Evolutionary conservation across 192 early-diverging fungal genomes (phyloP).

Genomic region (Backusella australiensis): DNA sequence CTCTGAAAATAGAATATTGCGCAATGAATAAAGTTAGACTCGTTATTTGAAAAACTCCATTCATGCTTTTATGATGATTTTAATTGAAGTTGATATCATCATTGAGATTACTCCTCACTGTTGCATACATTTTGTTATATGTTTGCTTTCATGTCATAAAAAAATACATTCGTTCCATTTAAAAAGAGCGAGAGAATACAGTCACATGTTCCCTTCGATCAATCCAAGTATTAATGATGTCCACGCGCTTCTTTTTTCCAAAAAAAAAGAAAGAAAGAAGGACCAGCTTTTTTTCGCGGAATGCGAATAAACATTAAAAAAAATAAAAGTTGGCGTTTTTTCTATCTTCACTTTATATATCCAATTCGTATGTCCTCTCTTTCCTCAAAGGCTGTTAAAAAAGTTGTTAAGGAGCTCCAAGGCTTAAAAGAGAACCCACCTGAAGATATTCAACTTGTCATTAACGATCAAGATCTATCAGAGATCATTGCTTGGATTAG

Average conservation of each 20-base stretch:
- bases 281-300: neutral
- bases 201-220: too few species aligned
- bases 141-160: too few species aligned
- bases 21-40: too few species aligned
- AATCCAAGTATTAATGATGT: too few species aligned
- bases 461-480: slow-evolving; percentile 67
- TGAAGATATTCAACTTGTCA: slow-evolving; percentile 80
- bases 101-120: too few species aligned
- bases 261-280: neutral
- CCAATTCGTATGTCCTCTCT: neutral
- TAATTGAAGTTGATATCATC: too few species aligned
- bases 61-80: too few species aligned
- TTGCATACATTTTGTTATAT: too few species aligned
- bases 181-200: too few species aligned
- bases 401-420: slow-evolving; percentile 57
- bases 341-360: neutral
- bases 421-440: slow-evolving; percentile 57
- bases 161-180: too few species aligned
- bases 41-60: too few species aligned
- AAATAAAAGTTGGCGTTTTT: neutral
- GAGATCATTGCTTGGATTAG: slow-evolving; percentile 86
- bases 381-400: slow-evolving; percentile 28
- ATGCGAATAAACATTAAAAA: neutral
- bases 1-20: too few species aligned
- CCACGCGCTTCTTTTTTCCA: neutral